Conservation (phyloP, 2,329 filamentous ascomycete genomes). For the Apiospora hydei region DNA sequence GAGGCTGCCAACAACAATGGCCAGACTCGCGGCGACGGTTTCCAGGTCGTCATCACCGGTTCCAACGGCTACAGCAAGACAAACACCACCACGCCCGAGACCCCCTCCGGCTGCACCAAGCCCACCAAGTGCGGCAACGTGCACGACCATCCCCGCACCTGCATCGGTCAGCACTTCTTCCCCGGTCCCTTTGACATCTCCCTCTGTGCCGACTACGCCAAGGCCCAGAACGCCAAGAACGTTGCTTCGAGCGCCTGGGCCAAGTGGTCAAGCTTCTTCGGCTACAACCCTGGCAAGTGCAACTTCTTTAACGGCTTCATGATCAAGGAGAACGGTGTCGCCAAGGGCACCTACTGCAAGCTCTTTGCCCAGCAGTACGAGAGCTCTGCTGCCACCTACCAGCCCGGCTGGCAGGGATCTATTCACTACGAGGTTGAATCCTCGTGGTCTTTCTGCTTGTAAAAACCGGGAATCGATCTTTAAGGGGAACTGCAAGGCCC, state of each 20-base stretch:
- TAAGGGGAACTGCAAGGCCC: background rate
- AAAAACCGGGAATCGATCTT: background rate
- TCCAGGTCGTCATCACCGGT: conserved; percentile 27
- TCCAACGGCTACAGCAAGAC: conserved; percentile 30
- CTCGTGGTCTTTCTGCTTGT: conserved; percentile 23
- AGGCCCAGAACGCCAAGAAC: conserved; percentile 28
- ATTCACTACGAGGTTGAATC: conserved; percentile 22
- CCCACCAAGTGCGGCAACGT: conserved; percentile 26
- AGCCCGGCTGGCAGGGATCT: conserved; percentile 23
- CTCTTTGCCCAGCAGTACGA: conserved; percentile 29
- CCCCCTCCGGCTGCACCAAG: conserved; percentile 27
- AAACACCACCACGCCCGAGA: conserved; percentile 28
- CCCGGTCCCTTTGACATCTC: conserved; percentile 27
- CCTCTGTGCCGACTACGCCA: conserved; percentile 27
- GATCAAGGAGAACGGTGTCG: conserved; percentile 26
- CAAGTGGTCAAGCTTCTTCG: conserved; percentile 22
- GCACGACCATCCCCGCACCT: conserved; percentile 28
- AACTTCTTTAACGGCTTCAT: conserved; percentile 30
- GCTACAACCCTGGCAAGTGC: conserved; percentile 28
- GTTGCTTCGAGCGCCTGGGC: background rate
- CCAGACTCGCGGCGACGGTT: conserved; percentile 28
- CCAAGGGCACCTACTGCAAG: conserved; percentile 28
- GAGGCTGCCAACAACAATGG: conserved; percentile 32
- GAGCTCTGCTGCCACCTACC: background rate
- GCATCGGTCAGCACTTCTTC: conserved; percentile 29